Percentiles rank a stretch among this genome's conserved stretches.
Conservation (phyloP, 345 rosid genomes). For the Eutrema japonicum region DNA sequence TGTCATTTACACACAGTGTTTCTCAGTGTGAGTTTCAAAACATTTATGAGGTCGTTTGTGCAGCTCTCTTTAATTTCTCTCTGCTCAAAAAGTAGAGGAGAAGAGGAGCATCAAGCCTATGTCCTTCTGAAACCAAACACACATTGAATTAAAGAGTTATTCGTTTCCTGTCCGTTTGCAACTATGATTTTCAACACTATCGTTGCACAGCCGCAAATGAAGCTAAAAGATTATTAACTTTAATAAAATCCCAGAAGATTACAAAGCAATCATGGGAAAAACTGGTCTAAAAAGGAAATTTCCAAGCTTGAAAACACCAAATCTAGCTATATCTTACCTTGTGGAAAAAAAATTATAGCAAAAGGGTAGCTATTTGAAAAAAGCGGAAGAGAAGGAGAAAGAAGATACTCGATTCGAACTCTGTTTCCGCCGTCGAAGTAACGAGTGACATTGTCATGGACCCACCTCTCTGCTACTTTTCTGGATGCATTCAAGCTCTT, state of each 20-base stretch:
- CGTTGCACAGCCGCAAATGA: background rate
- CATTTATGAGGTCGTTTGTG: background rate
- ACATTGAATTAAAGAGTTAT: background rate
- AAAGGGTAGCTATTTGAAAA: background rate
- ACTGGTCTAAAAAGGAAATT: background rate
- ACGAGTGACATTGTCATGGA: constrained; percentile 96
- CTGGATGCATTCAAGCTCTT: constrained; percentile 68
- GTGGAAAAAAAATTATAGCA: background rate
- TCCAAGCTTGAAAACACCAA: constrained; percentile 9
- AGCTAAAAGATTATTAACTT: background rate
- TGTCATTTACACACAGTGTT: background rate
- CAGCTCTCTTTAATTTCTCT: background rate
- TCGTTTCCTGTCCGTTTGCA: background rate
- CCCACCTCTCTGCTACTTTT: constrained; percentile 84
- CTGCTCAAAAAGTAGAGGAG: background rate
- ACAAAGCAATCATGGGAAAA: background rate
- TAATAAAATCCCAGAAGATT: background rate
- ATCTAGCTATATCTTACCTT: background rate
- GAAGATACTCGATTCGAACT: constrained; percentile 71
- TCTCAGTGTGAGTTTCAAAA: background rate
- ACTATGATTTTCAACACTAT: background rate
- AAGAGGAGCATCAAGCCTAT: background rate
- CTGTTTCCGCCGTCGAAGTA: constrained; percentile 58
- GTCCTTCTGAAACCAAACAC: constrained; percentile 9
- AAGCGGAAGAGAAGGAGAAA: constrained; percentile 6